Base-by-base conservation (phyloP, 139 green algal genomes). In the Pseudopediastrum boryanum region DNA sequence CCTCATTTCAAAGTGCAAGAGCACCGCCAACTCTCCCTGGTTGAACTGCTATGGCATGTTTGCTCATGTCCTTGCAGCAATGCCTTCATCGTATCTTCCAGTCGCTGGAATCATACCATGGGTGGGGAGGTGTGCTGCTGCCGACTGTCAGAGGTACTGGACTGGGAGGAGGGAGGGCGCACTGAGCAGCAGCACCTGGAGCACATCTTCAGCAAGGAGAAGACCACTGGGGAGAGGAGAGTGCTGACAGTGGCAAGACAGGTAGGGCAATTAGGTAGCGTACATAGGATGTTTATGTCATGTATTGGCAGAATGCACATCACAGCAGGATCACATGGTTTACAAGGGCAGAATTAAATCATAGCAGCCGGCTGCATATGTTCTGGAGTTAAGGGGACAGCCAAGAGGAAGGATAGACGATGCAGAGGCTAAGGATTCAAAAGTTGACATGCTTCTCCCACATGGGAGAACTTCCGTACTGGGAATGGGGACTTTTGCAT, bases 161-260 rank as follows among this genome's bases (percentile, higher is more conserved):
- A 95, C 80, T 93, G 90, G 90, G 87, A 91, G 78, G 89, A 83
- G 50, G 86, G 88, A 21, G 89, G 89, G 23, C 79, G 90, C 33
- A 92, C 85, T 12, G 74, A 81, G 70, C 73, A 71, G 8, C 65
- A 78, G 25, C 84, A 94, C 59, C 70, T 87, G 74, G 54, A 83
- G 48, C 84, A 88, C 43, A 86, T 95, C 36, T 95, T 95, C 71
- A 74, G 42, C n/a, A 91, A 87, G 79, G 90, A 95, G 81, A 83
- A 85, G 71, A 72, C 81, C 72, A 78, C 89, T 31, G 87, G 87
- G 9, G 80, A 89, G n/a, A 63, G 84, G 36, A 81, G 85, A 10
- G 90, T 94, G 78, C 75, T 91, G 69, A 69, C 79, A 13, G 80
- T 89, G 13, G 76, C 91, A 58, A 74, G 76, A 29, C 62, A 86